Percentiles rank a stretch among this genome's conserved stretches.
These are phyloP conservation scores for Skeletonema costatum DNA, from an alignment of 108 stramenopile species.

Conservation along the genomic window DNA sequence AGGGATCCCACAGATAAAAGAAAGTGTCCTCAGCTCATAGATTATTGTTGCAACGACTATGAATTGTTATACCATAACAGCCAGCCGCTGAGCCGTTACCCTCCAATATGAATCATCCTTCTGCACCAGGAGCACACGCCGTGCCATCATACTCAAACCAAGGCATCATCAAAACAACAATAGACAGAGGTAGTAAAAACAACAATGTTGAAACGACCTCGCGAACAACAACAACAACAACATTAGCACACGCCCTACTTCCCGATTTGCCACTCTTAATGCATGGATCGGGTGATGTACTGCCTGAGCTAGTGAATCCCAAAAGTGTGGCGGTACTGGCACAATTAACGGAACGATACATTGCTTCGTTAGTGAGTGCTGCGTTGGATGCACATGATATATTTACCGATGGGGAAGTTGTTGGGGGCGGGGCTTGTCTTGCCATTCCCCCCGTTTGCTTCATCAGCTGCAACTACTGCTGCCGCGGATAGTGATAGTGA, in stretches of 20 bases:
- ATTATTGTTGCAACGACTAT: no score
- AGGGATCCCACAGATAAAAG: no score
- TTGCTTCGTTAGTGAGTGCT: slow-evolving; percentile 68
- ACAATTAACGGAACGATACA: slow-evolving; percentile 70
- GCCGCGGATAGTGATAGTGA: slow-evolving; percentile 13
- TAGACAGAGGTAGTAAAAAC: neutral
- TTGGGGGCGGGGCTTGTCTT: slow-evolving; percentile 36
- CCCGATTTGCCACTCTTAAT: slow-evolving; percentile 77
- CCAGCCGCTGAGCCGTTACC: neutral
- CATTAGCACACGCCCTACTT: slow-evolving; percentile 54
- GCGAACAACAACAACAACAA: neutral
- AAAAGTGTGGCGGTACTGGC: slow-evolving; percentile 63
- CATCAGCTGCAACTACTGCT: neutral
- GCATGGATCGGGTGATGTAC: slow-evolving; percentile 82
- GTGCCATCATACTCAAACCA: neutral
- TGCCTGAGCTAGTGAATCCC: slow-evolving; percentile 57
- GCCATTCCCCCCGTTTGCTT: slow-evolving; percentile 35
- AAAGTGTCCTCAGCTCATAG: no score
- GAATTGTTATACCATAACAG: no score
- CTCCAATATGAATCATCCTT: neutral
- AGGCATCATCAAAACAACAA: neutral
- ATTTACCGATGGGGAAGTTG: slow-evolving; percentile 61
- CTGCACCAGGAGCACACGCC: neutral
- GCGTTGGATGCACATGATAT: slow-evolving; percentile 80
- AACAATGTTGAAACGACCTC: neutral